A percentile compares a stretch with the other conserved stretches of the same genome.
Conservation (phyloP, 305 asterid genomes). For the Ajuga reptans region DNA sequence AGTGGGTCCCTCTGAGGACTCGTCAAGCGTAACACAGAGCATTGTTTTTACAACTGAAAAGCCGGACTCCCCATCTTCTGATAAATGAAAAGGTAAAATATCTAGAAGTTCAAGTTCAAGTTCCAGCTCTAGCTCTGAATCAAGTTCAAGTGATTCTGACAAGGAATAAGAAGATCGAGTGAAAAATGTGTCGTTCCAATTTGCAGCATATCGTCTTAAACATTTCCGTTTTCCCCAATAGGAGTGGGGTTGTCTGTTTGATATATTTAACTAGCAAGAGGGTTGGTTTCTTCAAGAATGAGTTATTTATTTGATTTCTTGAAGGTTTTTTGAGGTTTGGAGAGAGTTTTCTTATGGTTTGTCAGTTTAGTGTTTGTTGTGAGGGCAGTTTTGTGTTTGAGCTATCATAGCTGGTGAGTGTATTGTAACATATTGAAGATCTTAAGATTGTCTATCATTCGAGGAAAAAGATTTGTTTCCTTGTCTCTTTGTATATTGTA, state of each 20-base stretch:
- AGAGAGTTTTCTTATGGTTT: not conserved
- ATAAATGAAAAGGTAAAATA: conserved; percentile 32
- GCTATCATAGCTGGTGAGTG: conserved; percentile 6
- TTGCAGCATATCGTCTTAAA: not conserved
- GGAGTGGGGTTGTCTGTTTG: conserved; percentile 3
- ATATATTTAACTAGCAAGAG: conserved; percentile 15
- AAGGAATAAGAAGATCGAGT: conserved; percentile 29
- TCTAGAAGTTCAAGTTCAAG: conserved; percentile 37
- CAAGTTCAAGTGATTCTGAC: conserved; percentile 52
- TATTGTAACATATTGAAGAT: conserved; percentile 25
- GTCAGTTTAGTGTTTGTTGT: conserved; percentile 15
- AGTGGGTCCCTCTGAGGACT: conserved; percentile 22
- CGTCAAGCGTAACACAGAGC: conserved; percentile 16
- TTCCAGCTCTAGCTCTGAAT: conserved; percentile 47
- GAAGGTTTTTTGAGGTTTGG: conserved; percentile 32
- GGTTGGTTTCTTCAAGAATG: conserved; percentile 47
- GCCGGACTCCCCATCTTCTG: conserved; percentile 23
- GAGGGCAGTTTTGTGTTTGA: conserved; percentile 28
- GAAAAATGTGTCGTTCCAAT: not conserved
- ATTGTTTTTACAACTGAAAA: conserved; percentile 16
- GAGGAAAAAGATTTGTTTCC: conserved; percentile 3
- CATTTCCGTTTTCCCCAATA: not conserved
- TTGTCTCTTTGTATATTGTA: not conserved
- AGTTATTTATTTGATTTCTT: conserved; percentile 48
- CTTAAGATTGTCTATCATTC: not conserved